These are phyloP conservation scores for Coemansia sp. DNA, from an alignment of 192 early-diverging fungal genomes.

Conservation along the genomic window DNA sequence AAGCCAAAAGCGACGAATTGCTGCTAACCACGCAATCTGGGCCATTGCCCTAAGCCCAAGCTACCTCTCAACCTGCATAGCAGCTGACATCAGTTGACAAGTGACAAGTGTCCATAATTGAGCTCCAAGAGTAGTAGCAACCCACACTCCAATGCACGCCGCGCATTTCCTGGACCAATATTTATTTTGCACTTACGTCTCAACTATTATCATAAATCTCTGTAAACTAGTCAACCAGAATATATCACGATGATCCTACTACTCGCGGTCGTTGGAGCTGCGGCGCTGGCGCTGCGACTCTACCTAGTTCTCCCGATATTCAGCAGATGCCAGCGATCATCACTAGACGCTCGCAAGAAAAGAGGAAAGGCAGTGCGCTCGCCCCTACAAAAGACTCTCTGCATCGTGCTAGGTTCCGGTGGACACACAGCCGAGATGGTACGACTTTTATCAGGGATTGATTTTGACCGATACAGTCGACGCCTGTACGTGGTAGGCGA, in stretches of 20 bases:
- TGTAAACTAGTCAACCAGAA: neutral
- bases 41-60: no score
- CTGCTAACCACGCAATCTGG: no score
- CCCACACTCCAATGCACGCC: neutral
- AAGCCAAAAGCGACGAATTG: no score
- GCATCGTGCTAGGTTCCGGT: slow-evolving; percentile 54
- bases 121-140: neutral
- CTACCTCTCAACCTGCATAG: no score
- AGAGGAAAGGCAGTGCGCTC: slow-evolving; percentile 25
- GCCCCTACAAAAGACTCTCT: slow-evolving; percentile 22
- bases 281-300: slow-evolving; percentile 21
- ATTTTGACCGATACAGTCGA: slow-evolving; percentile 58
- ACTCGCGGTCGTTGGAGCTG: slow-evolving; percentile 4
- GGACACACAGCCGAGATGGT: slow-evolving; percentile 95
- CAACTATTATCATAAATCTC: neutral
- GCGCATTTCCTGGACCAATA: neutral
- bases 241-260: neutral
- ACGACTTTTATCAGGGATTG: slow-evolving; percentile 63
- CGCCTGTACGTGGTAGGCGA: slow-evolving; percentile 74
- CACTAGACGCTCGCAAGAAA: slow-evolving; percentile 2
- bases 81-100: neutral
- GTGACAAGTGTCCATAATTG: neutral
- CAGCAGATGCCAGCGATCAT: neutral
- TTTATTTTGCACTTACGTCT: neutral
- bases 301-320: slow-evolving; percentile 43